These are phyloP conservation scores for Stenogyne calaminthoides DNA, from an alignment of 305 asterid species.

Conservation along the genomic window DNA sequence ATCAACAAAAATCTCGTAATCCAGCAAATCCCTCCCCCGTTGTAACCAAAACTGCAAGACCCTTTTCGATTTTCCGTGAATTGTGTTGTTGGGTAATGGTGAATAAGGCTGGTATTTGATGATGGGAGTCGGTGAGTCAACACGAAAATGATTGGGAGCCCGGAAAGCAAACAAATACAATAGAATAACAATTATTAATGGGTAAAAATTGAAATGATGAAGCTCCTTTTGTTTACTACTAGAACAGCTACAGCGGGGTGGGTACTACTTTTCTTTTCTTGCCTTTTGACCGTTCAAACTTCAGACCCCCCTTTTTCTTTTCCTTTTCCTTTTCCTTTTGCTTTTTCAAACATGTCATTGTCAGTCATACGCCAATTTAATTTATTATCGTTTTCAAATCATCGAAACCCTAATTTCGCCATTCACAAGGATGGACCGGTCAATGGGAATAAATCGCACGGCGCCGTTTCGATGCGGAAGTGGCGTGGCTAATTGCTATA, in stretches of 20 bases:
- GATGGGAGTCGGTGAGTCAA: conserved; percentile 32
- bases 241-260: background rate
- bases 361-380: conserved; percentile 14
- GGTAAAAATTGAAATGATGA: conserved; percentile 13
- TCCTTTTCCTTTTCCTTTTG: conserved; percentile 37
- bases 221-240: conserved; percentile 23
- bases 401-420: conserved; percentile 20
- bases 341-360: conserved; percentile 32
- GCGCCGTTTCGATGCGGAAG: conserved; percentile 34
- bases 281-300: conserved; percentile 50
- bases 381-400: conserved; percentile 19
- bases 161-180: background rate
- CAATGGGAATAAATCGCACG: conserved; percentile 19
- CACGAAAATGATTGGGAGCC: conserved; percentile 29
- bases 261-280: conserved; percentile 29
- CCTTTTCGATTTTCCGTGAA: background rate
- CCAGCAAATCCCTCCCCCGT: background rate
- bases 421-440: conserved; percentile 23
- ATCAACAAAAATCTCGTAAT: background rate
- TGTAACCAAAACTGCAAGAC: background rate
- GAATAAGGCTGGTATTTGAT: conserved; percentile 34
- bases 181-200: no score
- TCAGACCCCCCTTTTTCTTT: no score
- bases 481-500: background rate
- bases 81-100: conserved; percentile 22